Evolutionary conservation across 164 flowering plant genomes (phyloP).

Genomic region (Chloranthus sessilifolius): DNA sequence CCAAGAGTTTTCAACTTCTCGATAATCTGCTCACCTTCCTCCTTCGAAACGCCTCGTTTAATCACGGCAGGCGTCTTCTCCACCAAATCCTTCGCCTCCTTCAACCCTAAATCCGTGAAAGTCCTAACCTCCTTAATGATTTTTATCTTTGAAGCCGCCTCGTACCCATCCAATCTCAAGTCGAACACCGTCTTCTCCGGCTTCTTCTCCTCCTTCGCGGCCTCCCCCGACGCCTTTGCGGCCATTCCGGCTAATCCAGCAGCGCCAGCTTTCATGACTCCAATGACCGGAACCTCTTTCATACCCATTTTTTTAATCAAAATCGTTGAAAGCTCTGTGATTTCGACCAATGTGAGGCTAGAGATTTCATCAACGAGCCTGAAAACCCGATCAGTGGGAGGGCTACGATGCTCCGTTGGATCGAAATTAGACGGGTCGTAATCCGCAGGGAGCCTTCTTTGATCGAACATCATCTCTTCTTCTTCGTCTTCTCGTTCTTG

Average conservation of each 20-base stretch:
- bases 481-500: conserved; percentile 35
- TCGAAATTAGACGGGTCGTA: conserved; percentile 80
- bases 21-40: conserved; percentile 65
- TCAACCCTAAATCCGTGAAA: conserved; percentile 76
- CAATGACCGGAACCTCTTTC: conserved; percentile 57
- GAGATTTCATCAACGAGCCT: conserved; percentile 82
- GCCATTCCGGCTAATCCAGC: conserved; percentile 31
- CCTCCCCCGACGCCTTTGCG: conserved; percentile 29
- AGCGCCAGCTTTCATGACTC: conserved; percentile 68
- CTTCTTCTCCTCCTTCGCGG: conserved; percentile 60
- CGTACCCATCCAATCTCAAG: conserved; percentile 57
- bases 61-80: conserved; percentile 73
- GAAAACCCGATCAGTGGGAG: conserved; percentile 79
- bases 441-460: conserved; percentile 79
- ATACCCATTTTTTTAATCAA: conserved; percentile 66
- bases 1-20: conserved; percentile 83
- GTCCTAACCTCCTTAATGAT: conserved; percentile 73
- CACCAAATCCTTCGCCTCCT: conserved; percentile 85
- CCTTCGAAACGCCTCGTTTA: conserved; percentile 74
- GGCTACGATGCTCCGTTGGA: conserved; percentile 85
- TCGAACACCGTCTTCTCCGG: conserved; percentile 79
- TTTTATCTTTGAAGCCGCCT: conserved; percentile 70
- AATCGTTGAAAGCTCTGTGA: conserved; percentile 47
- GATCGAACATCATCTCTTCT: conserved; percentile 68
- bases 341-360: conserved; percentile 55